Evolutionary conservation across 331 rosid genomes (phyloP).

Genomic region (Pyrus hybrid): DNA sequence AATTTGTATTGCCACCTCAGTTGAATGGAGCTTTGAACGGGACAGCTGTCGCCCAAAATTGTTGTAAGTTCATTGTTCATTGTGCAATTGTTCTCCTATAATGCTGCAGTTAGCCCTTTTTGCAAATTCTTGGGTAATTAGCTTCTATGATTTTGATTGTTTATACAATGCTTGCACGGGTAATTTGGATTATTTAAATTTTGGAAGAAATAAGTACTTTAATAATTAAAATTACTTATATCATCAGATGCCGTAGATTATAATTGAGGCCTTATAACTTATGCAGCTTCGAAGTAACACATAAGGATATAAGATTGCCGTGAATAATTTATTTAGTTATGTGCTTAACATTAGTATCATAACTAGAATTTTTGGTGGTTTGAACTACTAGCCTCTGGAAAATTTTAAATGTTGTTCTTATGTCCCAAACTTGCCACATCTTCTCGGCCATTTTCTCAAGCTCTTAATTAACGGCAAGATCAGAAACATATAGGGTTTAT

Average conservation of each 20-base stretch:
- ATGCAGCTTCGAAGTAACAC: background rate
- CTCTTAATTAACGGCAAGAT: background rate
- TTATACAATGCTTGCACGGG: constrained; percentile 7
- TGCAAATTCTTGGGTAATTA: background rate
- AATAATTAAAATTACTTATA: background rate
- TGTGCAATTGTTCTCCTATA: constrained; percentile 5
- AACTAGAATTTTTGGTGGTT: background rate
- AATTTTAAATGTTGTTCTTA: background rate
- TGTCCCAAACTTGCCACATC: background rate
- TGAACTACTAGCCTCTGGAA: background rate
- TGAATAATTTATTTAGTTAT: background rate
- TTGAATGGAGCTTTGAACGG: constrained; percentile 28
- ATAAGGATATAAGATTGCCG: background rate
- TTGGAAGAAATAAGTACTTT: background rate
- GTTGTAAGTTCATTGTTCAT: constrained; percentile 30
- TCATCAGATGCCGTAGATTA: background rate
- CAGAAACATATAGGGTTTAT: background rate
- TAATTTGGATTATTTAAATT: constrained; percentile 5
- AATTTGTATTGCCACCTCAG: constrained; percentile 26
- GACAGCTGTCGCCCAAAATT: constrained; percentile 12
- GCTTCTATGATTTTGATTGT: constrained; percentile 8
- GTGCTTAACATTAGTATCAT: background rate
- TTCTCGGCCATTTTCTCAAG: background rate
- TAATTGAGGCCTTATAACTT: background rate
- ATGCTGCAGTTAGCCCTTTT: background rate